phyloP scores from a whole-genome alignment of 2,329 filamentous ascomycete species.

The Ophiostoma perfectum region DNA sequence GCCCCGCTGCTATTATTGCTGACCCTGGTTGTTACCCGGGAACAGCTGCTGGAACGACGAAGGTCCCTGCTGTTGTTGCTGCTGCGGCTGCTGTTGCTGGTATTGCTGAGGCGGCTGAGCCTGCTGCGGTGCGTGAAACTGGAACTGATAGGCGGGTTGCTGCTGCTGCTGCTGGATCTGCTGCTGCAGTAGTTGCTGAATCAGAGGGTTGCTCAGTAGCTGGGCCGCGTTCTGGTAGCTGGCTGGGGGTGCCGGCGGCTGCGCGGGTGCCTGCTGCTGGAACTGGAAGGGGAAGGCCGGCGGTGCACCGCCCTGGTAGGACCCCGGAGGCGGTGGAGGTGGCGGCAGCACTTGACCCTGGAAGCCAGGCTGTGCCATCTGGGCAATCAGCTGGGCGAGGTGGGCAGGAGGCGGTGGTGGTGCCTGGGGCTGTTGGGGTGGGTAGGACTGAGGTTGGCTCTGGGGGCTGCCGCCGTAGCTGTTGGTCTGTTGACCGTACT shows the following conservation, averaged over 20 bases:
- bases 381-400: background rate
- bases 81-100: slow-evolving; percentile 16
- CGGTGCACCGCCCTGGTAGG: background rate
- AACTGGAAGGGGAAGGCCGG: slow-evolving; percentile 3
- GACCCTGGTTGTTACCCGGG: slow-evolving; percentile 19
- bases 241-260: slow-evolving; percentile 8
- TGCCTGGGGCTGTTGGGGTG: slow-evolving; percentile 9
- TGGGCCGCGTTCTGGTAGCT: slow-evolving; percentile 9
- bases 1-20: slow-evolving; percentile 1
- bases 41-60: slow-evolving; percentile 21
- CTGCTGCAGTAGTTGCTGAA: slow-evolving; percentile 35
- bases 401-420: background rate
- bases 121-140: slow-evolving; percentile 17
- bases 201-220: slow-evolving; percentile 31
- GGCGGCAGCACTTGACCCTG: slow-evolving; percentile 1
- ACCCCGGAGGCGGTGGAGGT: slow-evolving; percentile 14
- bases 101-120: slow-evolving; percentile 18
- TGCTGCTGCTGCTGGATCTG: slow-evolving; percentile 15
- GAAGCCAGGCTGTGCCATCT: background rate
- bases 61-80: slow-evolving; percentile 10
- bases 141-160: slow-evolving; percentile 12
- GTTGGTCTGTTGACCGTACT: background rate
- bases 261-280: slow-evolving; percentile 29
- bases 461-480: background rate
- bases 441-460: background rate